Conservation (phyloP, 164 flowering plant species). For the Malania oleifera region DNA sequence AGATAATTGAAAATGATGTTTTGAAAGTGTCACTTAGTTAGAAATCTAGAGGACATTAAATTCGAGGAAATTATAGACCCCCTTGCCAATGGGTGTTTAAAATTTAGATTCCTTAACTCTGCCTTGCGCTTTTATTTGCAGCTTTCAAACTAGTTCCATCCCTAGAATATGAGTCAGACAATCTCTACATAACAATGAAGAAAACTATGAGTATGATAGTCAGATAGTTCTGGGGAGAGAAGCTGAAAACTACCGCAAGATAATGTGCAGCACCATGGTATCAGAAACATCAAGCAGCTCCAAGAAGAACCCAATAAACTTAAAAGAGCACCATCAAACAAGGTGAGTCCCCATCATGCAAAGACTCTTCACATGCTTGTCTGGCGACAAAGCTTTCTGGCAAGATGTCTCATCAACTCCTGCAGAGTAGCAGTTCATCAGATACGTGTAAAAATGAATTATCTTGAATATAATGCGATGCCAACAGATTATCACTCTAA, state of each 20-base stretch:
- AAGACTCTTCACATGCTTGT: slow-evolving; percentile 42
- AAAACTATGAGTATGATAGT: neutral
- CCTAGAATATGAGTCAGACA: no score
- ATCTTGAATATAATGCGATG: no score
- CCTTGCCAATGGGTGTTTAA: no score
- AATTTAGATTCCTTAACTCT: no score
- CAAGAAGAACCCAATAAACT: slow-evolving; percentile 46
- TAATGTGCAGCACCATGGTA: slow-evolving; percentile 49
- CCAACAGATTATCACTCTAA: no score
- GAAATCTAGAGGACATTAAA: no score
- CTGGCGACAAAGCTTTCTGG: slow-evolving; percentile 40
- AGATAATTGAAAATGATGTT: no score
- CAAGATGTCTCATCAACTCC: slow-evolving; percentile 45
- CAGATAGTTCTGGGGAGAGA: neutral
- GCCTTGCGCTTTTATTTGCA: neutral
- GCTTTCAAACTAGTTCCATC: neutral
- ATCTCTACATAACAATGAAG: neutral
- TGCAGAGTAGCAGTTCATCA: no score
- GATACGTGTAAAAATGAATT: no score
- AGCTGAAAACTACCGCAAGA: neutral
- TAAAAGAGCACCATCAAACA: slow-evolving; percentile 42
- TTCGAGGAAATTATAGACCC: no score
- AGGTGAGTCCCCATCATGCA: slow-evolving; percentile 52
- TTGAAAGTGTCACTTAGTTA: no score
- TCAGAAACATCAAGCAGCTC: slow-evolving; percentile 68